Evolutionary conservation across 2,329 filamentous ascomycete genomes (phyloP).

Genomic region (Xylaria polymorpha): DNA sequence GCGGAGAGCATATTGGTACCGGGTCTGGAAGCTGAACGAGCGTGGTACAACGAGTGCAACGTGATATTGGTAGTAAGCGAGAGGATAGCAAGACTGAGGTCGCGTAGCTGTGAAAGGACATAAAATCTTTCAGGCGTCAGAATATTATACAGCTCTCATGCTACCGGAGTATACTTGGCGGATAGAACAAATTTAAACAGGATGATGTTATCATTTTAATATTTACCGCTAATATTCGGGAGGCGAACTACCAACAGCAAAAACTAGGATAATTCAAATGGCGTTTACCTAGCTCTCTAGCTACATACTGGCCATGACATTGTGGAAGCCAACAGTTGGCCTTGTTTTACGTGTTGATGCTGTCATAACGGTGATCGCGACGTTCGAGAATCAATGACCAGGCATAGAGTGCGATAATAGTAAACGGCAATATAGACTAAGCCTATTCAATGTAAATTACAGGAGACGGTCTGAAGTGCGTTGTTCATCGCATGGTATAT

Average conservation of each 20-base stretch:
- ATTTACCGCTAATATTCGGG: background rate
- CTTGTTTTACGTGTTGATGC: constrained; percentile 39
- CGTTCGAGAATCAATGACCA: constrained; percentile 29
- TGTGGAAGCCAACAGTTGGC: background rate
- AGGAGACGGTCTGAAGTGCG: constrained; percentile 14
- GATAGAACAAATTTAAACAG: background rate
- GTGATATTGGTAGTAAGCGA: constrained; percentile 22
- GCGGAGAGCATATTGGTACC: constrained; percentile 42
- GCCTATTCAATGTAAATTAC: constrained; percentile 32
- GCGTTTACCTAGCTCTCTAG: background rate
- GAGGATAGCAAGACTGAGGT: background rate
- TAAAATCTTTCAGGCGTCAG: background rate
- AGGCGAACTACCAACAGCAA: background rate
- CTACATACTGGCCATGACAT: background rate
- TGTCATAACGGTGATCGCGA: constrained; percentile 39
- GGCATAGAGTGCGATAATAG: constrained; percentile 22
- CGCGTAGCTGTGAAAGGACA: background rate
- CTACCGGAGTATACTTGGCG: background rate
- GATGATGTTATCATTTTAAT: constrained; percentile 10
- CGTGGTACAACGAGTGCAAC: constrained; percentile 39
- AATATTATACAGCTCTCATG: background rate
- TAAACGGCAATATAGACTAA: constrained; percentile 5
- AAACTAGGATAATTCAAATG: background rate
- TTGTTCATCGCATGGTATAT: constrained; percentile 14
- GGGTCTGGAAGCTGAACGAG: constrained; percentile 40